Evolutionary conservation across 2,329 filamentous ascomycete species (phyloP).

Genomic region (Macrophomina tecta): DNA sequence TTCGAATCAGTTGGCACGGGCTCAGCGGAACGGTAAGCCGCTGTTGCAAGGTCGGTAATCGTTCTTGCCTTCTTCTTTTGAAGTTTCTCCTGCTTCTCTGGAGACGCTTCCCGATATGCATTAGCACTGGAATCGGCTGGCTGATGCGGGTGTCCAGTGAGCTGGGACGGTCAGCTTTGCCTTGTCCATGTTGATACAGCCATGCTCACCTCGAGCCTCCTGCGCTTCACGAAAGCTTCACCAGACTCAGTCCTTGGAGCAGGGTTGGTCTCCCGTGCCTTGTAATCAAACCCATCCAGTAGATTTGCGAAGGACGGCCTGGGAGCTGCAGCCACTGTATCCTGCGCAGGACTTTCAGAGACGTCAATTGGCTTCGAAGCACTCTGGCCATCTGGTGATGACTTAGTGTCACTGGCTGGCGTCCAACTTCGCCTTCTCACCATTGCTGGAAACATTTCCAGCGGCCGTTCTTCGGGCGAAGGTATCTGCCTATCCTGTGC

Average conservation of each 20-base stretch:
- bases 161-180: neutral
- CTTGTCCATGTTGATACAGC: neutral
- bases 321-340: neutral
- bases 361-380: conserved; percentile 20
- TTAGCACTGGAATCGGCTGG: neutral
- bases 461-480: conserved; percentile 25
- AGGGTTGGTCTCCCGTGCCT: conserved; percentile 2
- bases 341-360: neutral
- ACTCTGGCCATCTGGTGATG: conserved; percentile 30
- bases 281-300: conserved; percentile 39
- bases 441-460: conserved; percentile 41
- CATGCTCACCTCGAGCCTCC: conserved; percentile 38
- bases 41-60: conserved; percentile 47
- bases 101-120: neutral
- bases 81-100: conserved; percentile 35
- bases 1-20: conserved; percentile 33
- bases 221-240: conserved; percentile 36
- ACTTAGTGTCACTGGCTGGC: conserved; percentile 39
- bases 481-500: conserved; percentile 26
- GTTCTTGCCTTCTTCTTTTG: conserved; percentile 48
- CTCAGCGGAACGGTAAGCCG: conserved; percentile 37
- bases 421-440: conserved; percentile 45
- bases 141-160: neutral
- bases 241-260: conserved; percentile 22
- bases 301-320: conserved; percentile 36